Percentiles rank a stretch among this genome's conserved stretches.
Evolutionary conservation across 2,329 filamentous ascomycete genomes (phyloP).

Genomic region (Fusarium buxicola): DNA sequence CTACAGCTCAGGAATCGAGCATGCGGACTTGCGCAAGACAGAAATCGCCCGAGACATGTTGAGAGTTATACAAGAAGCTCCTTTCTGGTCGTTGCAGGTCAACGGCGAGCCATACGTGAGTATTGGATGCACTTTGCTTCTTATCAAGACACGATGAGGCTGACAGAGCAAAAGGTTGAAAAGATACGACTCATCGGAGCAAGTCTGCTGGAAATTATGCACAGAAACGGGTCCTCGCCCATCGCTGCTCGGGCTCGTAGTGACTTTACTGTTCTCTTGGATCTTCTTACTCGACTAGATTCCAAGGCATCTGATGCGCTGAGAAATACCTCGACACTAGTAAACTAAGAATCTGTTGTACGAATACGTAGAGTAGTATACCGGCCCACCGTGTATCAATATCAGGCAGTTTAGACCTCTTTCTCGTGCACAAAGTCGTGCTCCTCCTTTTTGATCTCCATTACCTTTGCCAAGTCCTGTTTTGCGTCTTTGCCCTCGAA

Average conservation of each 20-base stretch:
- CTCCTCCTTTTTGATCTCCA: constrained; percentile 34
- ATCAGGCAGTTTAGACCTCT: neutral
- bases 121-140: neutral
- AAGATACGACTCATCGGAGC: constrained; percentile 55
- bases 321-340: constrained; percentile 44
- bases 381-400: neutral
- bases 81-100: constrained; percentile 56
- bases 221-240: constrained; percentile 52
- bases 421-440: constrained; percentile 33
- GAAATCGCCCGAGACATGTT: constrained; percentile 59
- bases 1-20: constrained; percentile 46
- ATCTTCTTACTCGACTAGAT: constrained; percentile 55
- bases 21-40: constrained; percentile 52
- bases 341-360: neutral
- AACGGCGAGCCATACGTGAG: constrained; percentile 56
- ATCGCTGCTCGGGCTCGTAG: constrained; percentile 52
- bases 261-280: constrained; percentile 55
- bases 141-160: neutral
- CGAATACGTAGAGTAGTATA: no score
- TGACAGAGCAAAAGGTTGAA: constrained; percentile 48
- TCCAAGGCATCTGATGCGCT: constrained; percentile 58
- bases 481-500: constrained; percentile 36
- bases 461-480: constrained; percentile 33
- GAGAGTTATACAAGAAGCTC: constrained; percentile 54
- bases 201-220: constrained; percentile 53